phyloP scores from a whole-genome alignment of 2,329 filamentous ascomycete species.

The Exophiala sideris region DNA sequence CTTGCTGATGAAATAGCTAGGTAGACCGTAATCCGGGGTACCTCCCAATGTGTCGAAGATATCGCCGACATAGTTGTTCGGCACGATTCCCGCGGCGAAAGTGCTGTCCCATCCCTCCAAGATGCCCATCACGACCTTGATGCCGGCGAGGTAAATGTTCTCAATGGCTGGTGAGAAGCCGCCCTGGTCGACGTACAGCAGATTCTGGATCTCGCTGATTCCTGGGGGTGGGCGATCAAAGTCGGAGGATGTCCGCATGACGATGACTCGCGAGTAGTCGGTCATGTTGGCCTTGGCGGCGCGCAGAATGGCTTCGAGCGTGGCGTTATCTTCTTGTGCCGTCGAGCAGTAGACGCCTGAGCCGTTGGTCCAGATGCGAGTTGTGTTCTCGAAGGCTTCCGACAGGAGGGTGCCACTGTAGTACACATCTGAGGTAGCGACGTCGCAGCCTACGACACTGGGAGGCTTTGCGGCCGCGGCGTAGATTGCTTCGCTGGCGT shows the following conservation, averaged over 20 bases:
- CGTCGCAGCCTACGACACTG: slow-evolving; percentile 61
- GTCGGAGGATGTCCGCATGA: slow-evolving; percentile 67
- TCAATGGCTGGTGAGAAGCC: slow-evolving; percentile 61
- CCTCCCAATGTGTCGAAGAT: slow-evolving; percentile 68
- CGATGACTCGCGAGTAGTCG: slow-evolving; percentile 64
- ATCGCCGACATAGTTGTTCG: slow-evolving; percentile 67
- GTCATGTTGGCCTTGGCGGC: slow-evolving; percentile 55
- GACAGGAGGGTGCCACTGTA: slow-evolving; percentile 61
- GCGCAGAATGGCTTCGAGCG: slow-evolving; percentile 63
- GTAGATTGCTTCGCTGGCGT: slow-evolving; percentile 40
- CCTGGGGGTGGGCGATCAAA: slow-evolving; percentile 67
- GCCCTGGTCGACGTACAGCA: slow-evolving; percentile 60
- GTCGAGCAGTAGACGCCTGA: slow-evolving; percentile 66
- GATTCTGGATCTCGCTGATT: slow-evolving; percentile 55
- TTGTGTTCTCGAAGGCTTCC: slow-evolving; percentile 64
- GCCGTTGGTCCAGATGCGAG: slow-evolving; percentile 63
- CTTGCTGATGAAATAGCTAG: slow-evolving; percentile 13
- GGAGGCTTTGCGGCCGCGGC: slow-evolving; percentile 48
- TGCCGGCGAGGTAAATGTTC: slow-evolving; percentile 65
- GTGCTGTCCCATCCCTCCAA: slow-evolving; percentile 58
- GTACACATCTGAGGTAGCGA: slow-evolving; percentile 69
- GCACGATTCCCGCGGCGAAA: slow-evolving; percentile 56
- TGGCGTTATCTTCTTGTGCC: slow-evolving; percentile 70
- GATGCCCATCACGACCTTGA: slow-evolving; percentile 64
- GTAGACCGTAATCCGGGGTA: slow-evolving; percentile 60